Evolutionary conservation across 2,329 filamentous ascomycete species (phyloP).

Genomic region (Aspergillus udagawae): DNA sequence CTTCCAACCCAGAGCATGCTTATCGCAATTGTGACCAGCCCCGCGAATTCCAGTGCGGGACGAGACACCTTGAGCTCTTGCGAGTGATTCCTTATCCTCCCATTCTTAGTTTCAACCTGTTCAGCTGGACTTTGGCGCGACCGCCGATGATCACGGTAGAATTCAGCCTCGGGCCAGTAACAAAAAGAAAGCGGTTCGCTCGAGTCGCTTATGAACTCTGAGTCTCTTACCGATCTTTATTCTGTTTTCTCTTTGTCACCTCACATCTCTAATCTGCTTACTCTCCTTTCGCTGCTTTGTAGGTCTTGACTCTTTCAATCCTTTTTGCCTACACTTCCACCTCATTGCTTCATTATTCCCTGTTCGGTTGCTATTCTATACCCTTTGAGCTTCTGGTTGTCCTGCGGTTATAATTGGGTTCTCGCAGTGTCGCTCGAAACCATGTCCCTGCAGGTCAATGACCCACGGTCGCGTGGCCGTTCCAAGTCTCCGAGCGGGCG

Average conservation of each 20-base stretch:
- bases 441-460: conserved; percentile 38
- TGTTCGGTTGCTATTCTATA: not conserved
- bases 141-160: not conserved
- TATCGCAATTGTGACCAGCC: not conserved
- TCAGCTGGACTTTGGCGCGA: not conserved
- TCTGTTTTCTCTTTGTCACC: not conserved
- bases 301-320: not conserved
- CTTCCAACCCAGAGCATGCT: not conserved
- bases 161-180: not conserved
- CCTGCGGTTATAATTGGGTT: conserved; percentile 3
- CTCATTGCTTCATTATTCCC: not conserved
- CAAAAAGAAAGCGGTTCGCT: not conserved
- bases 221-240: not conserved
- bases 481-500: conserved; percentile 43
- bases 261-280: not conserved
- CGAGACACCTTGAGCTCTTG: not conserved
- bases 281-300: not conserved
- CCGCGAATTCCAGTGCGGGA: not conserved
- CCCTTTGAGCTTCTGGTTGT: not conserved
- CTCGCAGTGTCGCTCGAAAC: conserved; percentile 2
- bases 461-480: conserved; percentile 41
- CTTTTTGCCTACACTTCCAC: not conserved
- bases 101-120: not conserved
- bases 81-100: not conserved
- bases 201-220: not conserved